Evolutionary conservation across 2,329 filamentous ascomycete genomes (phyloP), one percentile per base, ranked within the genome.

Genomic region (Alternaria gaisen): DNA sequence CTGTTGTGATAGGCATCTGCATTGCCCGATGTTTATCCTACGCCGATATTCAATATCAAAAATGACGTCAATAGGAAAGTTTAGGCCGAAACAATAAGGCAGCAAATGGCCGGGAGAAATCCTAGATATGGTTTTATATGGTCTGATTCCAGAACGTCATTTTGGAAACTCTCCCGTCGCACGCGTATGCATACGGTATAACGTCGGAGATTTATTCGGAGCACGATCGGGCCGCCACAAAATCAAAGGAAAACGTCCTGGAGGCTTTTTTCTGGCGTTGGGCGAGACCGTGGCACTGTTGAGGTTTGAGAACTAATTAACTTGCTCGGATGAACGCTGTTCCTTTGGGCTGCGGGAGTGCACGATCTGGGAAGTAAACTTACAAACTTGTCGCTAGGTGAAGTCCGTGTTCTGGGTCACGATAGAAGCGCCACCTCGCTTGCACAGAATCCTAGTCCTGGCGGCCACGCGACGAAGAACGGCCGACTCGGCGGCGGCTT

Each of bases 181-280:
- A 32, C 24, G n/a, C 48, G 56, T 48, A 32, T 24, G 32, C 24
- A 43, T 41, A 30, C 57, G 57, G 57, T 60, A 24, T 42, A 50
- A 60, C 38, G 24, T 50, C 57, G 57, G 57, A 60, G 53, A 60
- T 60, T 60, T 56, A 41, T 26, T 50, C 46, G 46, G 46, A 26
- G 46, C 22, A 28, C 26, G 30, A 32, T 55, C 36, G 30, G 53
- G 22, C 52, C 24, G 44, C 36, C 38, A 4, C 24, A 8, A 43
- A 43, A 32, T 14, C 9, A 18, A 43, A 28, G 18, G 38, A 40
- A 32, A 30, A 36, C 4, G 16, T 28, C 12, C 7, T 51, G 9
- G 20, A 18, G 52, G 55, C 46, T 32, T 56, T 56, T 56, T 32
- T 28, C 30, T 46, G 40, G 51, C 34, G 50, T 18, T 42, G 51